phyloP scores from a whole-genome alignment of 345 rosid genomes.

The Salix brachista region DNA sequence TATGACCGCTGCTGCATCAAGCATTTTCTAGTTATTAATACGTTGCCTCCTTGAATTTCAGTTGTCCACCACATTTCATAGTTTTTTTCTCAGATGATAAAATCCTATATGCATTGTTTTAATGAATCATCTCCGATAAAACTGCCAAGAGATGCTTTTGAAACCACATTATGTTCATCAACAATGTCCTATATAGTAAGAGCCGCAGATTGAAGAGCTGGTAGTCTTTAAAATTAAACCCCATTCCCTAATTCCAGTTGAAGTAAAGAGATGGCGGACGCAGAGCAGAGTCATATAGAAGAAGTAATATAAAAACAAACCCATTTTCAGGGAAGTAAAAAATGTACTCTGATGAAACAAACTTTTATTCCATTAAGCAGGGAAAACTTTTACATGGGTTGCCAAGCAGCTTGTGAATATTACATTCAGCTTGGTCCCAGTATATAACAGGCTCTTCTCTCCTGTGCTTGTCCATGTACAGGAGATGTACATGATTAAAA shows the following conservation, averaged over 20 bases:
- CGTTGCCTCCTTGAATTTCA: neutral
- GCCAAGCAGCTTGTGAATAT: neutral
- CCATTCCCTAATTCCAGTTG: too few species aligned
- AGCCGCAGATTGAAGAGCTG: neutral
- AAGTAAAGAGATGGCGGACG: neutral
- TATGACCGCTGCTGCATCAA: neutral
- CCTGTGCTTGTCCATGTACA: neutral
- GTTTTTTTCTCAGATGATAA: neutral
- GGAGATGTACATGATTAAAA: neutral
- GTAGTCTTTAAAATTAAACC: neutral
- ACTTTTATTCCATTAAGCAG: neutral
- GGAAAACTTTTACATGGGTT: neutral
- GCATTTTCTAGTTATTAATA: neutral
- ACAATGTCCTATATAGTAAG: neutral
- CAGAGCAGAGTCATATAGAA: neutral
- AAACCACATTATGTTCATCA: neutral
- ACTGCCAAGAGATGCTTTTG: neutral
- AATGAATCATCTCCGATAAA: neutral
- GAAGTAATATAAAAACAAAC: neutral
- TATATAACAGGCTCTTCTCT: neutral
- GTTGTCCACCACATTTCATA: neutral
- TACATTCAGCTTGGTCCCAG: neutral
- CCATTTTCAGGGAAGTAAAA: neutral
- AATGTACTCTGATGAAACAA: neutral
- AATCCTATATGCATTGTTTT: neutral